Evolutionary conservation across 345 rosid genomes (phyloP), one percentile per base, ranked within the genome.

Genomic region (Trapa bicornis): DNA sequence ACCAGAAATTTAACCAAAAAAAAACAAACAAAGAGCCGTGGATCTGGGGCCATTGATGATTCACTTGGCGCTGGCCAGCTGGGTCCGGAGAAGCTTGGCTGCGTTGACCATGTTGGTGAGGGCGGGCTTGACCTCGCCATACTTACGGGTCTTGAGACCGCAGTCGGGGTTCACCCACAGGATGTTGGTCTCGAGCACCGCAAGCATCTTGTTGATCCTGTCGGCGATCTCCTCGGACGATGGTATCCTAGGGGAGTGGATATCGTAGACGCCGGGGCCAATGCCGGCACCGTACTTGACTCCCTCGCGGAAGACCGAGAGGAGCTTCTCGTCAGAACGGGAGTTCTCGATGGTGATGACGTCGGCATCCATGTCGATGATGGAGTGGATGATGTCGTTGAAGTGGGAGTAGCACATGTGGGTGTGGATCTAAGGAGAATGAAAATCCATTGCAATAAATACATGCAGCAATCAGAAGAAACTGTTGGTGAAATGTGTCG

Each of bases 131-230:
- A 93, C 98, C 78, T 93, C 97, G 0, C 81, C 14, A 75, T 90
- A 90, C 80, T 90, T 90, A 62, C 96, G 92, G 52, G 97, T 93
- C 84, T 93, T 93, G 67, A 93, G 85, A 66, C 98, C 97, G 65
- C 98, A 93, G 82, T 93, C 97, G 4, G 98, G 98, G 85, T 93
- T 93, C 32, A 93, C 98, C 98, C 97, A 93, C 83, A 93, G 75
- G 76, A 93, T 76, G 88, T 87, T 88, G 71, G 81, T 82, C 77
- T 92, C 98, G 0, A 92, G 89, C 53, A 89, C 98, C 0, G 96
- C 97, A 75, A 92, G 98, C 98, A 92, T 92, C 81, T 92, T 92
- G 85, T 87, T 87, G 56, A 90, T 76, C 58, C 97, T 84, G 80
- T 93, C 98, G 3, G 97, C 98, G 61, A 93, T 93, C 73, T 93